Evolutionary conservation across 768 basidiomycete species (phyloP).

Genomic region (Suillus subluteus): DNA sequence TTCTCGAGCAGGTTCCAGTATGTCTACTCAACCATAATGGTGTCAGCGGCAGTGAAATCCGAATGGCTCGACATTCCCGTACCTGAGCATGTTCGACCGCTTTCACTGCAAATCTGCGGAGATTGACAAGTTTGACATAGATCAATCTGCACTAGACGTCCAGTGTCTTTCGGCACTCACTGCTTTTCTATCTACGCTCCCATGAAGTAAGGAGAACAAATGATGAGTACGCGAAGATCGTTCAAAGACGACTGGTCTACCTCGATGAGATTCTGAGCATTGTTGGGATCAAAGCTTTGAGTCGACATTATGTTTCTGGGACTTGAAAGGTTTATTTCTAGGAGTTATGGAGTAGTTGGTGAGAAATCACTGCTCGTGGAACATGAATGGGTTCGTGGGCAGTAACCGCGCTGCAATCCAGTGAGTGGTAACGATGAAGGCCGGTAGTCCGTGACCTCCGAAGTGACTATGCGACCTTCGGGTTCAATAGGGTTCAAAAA

Average conservation of each 20-base stretch:
- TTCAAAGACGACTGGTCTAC: constrained; percentile 41
- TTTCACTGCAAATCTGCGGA: constrained; percentile 57
- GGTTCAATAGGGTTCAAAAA: constrained; percentile 19
- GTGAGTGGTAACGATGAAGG: no score
- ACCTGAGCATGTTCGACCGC: constrained; percentile 97
- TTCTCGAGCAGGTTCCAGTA: constrained; percentile 94
- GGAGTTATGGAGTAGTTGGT: background rate
- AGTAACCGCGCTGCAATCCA: no score
- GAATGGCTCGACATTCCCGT: constrained; percentile 26
- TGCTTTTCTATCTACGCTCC: constrained; percentile 89
- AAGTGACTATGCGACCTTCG: constrained; percentile 18
- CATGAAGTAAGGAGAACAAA: constrained; percentile 4
- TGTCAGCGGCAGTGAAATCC: constrained; percentile 10
- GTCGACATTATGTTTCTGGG: constrained; percentile 44
- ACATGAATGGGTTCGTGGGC: background rate
- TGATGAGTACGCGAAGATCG: background rate
- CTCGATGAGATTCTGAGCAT: constrained; percentile 91
- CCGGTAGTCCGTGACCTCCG: no score
- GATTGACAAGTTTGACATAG: constrained; percentile 13
- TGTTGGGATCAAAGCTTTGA: constrained; percentile 79
- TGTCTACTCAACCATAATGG: constrained; percentile 53
- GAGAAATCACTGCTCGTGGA: constrained; percentile 6
- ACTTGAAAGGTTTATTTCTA: background rate
- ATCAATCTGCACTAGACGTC: constrained; percentile 15
- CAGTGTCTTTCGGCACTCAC: constrained; percentile 46